A percentile compares a stretch with the other conserved stretches of the same genome.
phyloP scores from a whole-genome alignment of 306 rosid genomes.

The Sindora glabra region DNA sequence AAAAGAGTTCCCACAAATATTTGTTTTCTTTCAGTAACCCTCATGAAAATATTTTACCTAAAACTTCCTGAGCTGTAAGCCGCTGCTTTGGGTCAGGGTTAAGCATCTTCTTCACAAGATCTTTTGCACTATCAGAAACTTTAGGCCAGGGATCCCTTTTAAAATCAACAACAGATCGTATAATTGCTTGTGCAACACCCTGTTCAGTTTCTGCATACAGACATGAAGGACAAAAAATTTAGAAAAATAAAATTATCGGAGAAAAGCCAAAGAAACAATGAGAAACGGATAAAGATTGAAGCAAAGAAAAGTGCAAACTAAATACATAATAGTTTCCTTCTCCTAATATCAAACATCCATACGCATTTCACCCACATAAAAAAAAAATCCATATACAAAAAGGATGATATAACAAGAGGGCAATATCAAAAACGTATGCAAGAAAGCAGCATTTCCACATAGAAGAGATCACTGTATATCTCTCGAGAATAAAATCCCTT shows the following conservation, averaged over 20 bases:
- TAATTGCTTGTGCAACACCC: conserved; percentile 97
- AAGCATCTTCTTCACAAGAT: conserved; percentile 94
- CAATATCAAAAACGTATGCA: neutral
- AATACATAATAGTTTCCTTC: neutral
- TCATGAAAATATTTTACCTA: conserved; percentile 45
- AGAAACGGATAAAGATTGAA: neutral
- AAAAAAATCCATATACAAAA: neutral
- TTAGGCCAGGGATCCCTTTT: conserved; percentile 96
- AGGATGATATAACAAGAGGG: neutral
- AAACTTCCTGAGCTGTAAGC: conserved; percentile 80
- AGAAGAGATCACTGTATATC: neutral
- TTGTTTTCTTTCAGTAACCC: conserved; percentile 1
- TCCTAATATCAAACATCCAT: neutral
- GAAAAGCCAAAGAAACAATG: neutral
- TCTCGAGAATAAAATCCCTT: neutral
- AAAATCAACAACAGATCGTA: conserved; percentile 77
- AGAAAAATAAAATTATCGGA: conserved; percentile 10
- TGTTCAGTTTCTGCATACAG: conserved; percentile 87
- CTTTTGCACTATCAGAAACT: conserved; percentile 96
- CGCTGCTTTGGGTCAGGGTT: conserved; percentile 77
- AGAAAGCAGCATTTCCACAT: neutral
- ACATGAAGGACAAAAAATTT: conserved; percentile 3
- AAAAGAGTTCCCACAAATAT: neutral
- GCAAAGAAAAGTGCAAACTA: neutral
- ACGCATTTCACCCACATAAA: no score